Conservation (phyloP, 2,329 filamentous ascomycete genomes). For the Penicillium hesseltinei region DNA sequence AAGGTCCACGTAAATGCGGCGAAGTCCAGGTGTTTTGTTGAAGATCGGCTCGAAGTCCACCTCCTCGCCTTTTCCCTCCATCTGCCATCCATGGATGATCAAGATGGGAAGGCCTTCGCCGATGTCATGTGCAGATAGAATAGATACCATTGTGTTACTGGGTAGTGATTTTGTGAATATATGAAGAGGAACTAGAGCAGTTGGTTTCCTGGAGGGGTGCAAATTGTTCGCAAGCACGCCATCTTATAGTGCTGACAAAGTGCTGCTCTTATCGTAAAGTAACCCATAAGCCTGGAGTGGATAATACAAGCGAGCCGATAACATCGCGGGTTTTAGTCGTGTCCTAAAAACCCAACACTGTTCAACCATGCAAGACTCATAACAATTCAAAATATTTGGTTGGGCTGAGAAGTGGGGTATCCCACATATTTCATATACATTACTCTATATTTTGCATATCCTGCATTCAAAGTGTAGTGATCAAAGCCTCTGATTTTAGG, state of each 20-base stretch:
- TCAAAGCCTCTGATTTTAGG: neutral
- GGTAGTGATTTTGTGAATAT: neutral
- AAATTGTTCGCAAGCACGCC: neutral
- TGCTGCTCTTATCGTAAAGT: neutral
- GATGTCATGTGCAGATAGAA: slow-evolving; percentile 24
- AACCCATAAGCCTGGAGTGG: neutral
- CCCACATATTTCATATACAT: too few species aligned
- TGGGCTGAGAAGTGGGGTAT: too few species aligned
- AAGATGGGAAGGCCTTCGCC: slow-evolving; percentile 28
- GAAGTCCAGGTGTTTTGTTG: slow-evolving; percentile 17
- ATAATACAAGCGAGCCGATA: neutral
- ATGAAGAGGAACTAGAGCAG: neutral
- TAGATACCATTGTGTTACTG: slow-evolving; percentile 16
- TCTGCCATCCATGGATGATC: slow-evolving; percentile 31
- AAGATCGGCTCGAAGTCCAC: slow-evolving; percentile 32
- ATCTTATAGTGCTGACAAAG: neutral
- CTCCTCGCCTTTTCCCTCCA: slow-evolving; percentile 22
- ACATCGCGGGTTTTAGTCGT: neutral
- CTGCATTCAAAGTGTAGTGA: neutral
- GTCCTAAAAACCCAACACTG: too few species aligned
- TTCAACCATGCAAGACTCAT: too few species aligned
- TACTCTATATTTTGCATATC: too few species aligned
- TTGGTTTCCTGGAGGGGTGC: neutral
- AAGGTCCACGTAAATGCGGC: slow-evolving; percentile 31
- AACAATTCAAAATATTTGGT: too few species aligned